Conservation (phyloP, 108 stramenopile genomes). For the Poteriospumella lacustris region DNA sequence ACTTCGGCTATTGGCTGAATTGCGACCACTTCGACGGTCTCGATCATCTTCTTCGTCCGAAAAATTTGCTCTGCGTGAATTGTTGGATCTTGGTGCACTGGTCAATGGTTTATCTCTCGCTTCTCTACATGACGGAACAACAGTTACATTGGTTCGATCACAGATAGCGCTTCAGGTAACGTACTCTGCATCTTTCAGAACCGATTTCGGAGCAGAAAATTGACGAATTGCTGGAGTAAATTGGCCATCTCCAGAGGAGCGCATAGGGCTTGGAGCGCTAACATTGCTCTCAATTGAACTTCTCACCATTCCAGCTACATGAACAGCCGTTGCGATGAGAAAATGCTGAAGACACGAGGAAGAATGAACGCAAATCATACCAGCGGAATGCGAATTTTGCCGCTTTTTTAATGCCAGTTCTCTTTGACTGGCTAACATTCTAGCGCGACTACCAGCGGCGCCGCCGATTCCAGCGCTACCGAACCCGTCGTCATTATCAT, state of each 20-base stretch:
- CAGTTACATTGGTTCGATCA: neutral
- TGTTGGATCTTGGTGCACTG: neutral
- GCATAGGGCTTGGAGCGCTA: neutral
- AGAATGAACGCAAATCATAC: too few relatives aligned
- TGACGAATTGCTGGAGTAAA: conserved; percentile 21
- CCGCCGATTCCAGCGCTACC: too few relatives aligned
- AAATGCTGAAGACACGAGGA: neutral
- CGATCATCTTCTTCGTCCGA: neutral
- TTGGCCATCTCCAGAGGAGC: neutral
- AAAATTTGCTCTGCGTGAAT: neutral
- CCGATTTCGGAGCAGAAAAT: conserved; percentile 16
- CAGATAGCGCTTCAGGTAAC: neutral
- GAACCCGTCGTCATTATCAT: too few relatives aligned
- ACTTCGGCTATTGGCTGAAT: neutral
- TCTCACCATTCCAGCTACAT: conserved; percentile 14
- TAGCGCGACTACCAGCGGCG: too few relatives aligned
- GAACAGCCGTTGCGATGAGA: neutral
- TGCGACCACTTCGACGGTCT: neutral
- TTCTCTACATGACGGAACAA: neutral
- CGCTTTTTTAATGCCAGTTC: too few relatives aligned
- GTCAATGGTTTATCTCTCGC: neutral
- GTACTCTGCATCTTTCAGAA: neutral
- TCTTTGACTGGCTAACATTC: too few relatives aligned
- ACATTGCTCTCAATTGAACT: conserved; percentile 14
- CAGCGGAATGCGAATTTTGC: too few relatives aligned